phyloP scores from a whole-genome alignment of 768 basidiomycete species.

The Lactarius psammicola region DNA sequence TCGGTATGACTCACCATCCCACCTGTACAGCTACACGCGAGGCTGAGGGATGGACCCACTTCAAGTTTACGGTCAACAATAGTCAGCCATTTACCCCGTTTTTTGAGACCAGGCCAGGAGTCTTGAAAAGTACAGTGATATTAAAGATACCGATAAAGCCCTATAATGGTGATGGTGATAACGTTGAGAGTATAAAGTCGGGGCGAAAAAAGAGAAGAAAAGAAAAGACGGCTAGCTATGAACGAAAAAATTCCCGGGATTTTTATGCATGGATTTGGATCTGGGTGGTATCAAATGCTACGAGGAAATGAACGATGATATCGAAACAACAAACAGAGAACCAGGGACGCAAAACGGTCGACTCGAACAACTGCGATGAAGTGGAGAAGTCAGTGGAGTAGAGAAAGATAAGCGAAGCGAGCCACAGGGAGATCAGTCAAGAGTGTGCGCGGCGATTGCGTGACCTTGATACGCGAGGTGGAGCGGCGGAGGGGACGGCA shows the following conservation, averaged over 20 bases:
- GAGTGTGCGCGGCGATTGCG: slow-evolving; percentile 46
- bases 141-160: slow-evolving; percentile 18
- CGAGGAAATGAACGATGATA: slow-evolving; percentile 5
- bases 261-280: not conserved
- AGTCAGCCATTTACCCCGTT: no score
- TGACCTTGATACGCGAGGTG: slow-evolving; percentile 53
- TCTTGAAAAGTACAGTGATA: slow-evolving; percentile 13
- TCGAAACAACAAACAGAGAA: slow-evolving; percentile 13
- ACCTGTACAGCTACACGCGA: no score
- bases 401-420: not conserved
- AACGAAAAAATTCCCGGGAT: not conserved
- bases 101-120: not conserved
- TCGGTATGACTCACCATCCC: no score
- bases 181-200: not conserved
- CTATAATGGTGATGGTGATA: not conserved
- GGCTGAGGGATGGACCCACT: no score
- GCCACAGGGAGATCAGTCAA: not conserved
- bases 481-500: slow-evolving; percentile 47
- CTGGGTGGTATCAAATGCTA: slow-evolving; percentile 1
- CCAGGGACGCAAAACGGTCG: not conserved
- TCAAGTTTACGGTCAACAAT: no score
- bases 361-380: not conserved
- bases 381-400: not conserved
- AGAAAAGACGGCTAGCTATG: not conserved
- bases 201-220: no score